These are phyloP conservation scores for Rheum nobile DNA, from an alignment of 148 eudicot species.

Conservation along the genomic window DNA sequence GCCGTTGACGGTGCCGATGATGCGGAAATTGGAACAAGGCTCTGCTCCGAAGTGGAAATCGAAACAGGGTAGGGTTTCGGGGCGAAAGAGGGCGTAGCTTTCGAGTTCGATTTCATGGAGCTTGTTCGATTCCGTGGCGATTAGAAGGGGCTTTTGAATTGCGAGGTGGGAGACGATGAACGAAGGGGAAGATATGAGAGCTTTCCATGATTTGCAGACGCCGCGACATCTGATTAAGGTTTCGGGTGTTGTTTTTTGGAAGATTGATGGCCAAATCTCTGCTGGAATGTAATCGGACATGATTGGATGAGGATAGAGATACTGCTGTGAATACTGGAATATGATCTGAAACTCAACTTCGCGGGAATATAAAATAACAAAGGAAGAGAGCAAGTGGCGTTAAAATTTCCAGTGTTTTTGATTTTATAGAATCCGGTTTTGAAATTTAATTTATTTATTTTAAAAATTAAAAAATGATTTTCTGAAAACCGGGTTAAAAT, in stretches of 20 bases:
- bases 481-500: too few relatives aligned
- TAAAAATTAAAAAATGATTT: too few relatives aligned
- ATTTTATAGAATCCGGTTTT: too few relatives aligned
- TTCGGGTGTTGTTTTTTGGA: background rate
- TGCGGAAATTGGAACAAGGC: background rate
- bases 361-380: too few relatives aligned
- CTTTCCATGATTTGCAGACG: background rate
- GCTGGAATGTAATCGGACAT: slow-evolving; percentile 3
- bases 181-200: background rate
- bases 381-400: too few relatives aligned
- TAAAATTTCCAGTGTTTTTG: too few relatives aligned
- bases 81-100: background rate
- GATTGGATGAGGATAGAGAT: background rate
- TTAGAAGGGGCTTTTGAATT: background rate
- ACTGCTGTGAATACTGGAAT: background rate
- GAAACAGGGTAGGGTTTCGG: background rate
- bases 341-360: too few relatives aligned
- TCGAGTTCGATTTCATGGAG: background rate
- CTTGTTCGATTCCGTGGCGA: background rate
- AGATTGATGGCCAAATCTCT: background rate
- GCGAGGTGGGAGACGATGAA: slow-evolving; percentile 1
- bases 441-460: too few relatives aligned
- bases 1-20: slow-evolving; percentile 5
- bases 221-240: background rate
- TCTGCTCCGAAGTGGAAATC: background rate